These are phyloP conservation scores for Linum trigynum DNA, from an alignment of 345 rosid genomes.

Conservation along the genomic window DNA sequence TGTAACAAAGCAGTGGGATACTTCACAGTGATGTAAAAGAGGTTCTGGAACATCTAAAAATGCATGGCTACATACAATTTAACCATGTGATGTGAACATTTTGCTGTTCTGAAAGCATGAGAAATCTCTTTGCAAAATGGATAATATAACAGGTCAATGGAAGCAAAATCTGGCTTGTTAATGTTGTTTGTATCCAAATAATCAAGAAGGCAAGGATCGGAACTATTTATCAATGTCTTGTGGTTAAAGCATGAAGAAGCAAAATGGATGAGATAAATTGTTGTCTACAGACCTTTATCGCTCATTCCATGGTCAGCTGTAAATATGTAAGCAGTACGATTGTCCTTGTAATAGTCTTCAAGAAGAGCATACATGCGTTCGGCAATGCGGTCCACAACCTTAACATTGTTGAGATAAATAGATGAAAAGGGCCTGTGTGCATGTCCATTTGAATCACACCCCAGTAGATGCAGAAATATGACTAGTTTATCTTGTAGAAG, in stretches of 20 bases:
- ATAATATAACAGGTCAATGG: background rate
- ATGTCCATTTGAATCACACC: conserved; percentile 97
- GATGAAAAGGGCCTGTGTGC: conserved; percentile 94
- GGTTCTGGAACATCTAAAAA: background rate
- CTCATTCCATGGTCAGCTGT: conserved; percentile 99
- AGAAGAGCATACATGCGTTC: conserved; percentile 59
- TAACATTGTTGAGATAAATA: conserved; percentile 88
- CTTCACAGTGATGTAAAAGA: background rate
- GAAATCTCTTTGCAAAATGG: background rate
- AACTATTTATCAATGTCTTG: background rate
- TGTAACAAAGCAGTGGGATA: background rate
- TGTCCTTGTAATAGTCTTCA: conserved; percentile 83
- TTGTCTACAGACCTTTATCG: conserved; percentile 63
- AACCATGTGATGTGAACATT: background rate
- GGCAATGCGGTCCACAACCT: conserved; percentile 86
- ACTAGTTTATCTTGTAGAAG: conserved; percentile 81
- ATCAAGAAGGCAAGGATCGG: background rate
- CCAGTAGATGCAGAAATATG: conserved; percentile 86
- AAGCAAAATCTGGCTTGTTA: background rate
- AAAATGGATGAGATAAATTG: background rate
- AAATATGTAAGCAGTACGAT: conserved; percentile 74
- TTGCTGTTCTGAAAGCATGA: background rate
- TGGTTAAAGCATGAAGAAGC: background rate
- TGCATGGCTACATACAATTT: background rate
- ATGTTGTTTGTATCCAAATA: background rate